phyloP scores from a whole-genome alignment of 768 basidiomycete species.

The Lactifluus volemus region DNA sequence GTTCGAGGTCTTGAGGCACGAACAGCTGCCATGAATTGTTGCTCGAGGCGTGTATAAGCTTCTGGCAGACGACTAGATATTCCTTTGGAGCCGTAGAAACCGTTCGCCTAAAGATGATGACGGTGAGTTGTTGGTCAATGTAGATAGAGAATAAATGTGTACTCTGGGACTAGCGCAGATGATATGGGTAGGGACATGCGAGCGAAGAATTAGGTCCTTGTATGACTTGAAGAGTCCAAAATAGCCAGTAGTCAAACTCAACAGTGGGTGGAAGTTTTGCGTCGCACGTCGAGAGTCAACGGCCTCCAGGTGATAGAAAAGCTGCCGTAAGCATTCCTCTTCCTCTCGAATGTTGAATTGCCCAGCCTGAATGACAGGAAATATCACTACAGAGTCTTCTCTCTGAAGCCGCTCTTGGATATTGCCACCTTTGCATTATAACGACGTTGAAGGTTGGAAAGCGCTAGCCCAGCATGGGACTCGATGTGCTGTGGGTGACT shows the following conservation, averaged over 20 bases:
- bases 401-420: conserved; percentile 5
- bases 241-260: conserved; percentile 92
- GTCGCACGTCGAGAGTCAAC: not conserved
- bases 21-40: conserved; percentile 69
- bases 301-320: conserved; percentile 38
- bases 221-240: conserved; percentile 82
- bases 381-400: conserved; percentile 43
- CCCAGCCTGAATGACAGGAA: conserved; percentile 85
- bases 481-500: conserved; percentile 67
- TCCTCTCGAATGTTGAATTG: conserved; percentile 84
- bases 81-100: conserved; percentile 85
- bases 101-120: conserved; percentile 65
- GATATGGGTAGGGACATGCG: conserved; percentile 55
- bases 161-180: conserved; percentile 86
- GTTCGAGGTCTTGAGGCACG: conserved; percentile 30
- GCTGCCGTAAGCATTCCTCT: conserved; percentile 47
- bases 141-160: conserved; percentile 16
- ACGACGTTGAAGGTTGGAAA: conserved; percentile 52
- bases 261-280: conserved; percentile 29
- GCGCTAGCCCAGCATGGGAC: conserved; percentile 42
- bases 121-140: not conserved
- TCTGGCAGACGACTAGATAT: conserved; percentile 92
- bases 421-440: conserved; percentile 13
- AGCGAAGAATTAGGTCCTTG: conserved; percentile 57
- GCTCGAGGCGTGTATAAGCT: conserved; percentile 84